phyloP scores from a whole-genome alignment of 2,329 filamentous ascomycete species.

The Nakataea oryzae region DNA sequence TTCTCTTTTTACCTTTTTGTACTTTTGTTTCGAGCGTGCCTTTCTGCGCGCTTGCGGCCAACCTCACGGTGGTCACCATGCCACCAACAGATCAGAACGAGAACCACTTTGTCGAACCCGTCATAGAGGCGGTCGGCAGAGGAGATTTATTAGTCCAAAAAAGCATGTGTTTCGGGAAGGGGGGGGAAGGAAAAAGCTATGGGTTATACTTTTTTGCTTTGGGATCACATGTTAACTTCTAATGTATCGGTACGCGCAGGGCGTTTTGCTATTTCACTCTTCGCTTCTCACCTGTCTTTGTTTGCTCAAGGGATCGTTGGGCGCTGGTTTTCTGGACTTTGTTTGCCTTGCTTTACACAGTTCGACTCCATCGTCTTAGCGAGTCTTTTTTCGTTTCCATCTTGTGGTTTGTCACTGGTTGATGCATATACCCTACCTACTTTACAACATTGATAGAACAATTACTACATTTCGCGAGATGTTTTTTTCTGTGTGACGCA shows the following conservation, averaged over 20 bases:
- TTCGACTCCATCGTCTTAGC: slow-evolving; percentile 1
- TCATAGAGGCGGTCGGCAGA: not conserved
- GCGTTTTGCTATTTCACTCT: not conserved
- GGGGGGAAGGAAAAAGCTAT: not conserved
- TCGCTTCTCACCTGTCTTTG: not conserved
- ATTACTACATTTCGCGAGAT: not conserved
- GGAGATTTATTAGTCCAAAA: not conserved
- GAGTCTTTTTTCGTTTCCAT: not conserved
- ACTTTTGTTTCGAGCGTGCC: not conserved
- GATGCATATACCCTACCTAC: slow-evolving; percentile 6
- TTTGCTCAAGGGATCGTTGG: slow-evolving; percentile 1
- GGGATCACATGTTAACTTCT: not conserved
- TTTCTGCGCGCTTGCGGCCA: not conserved
- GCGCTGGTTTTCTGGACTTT: not conserved
- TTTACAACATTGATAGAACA: not conserved
- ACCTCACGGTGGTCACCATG: not conserved
- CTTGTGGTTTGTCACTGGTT: slow-evolving; percentile 4
- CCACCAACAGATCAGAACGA: not conserved
- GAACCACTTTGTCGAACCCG: not conserved
- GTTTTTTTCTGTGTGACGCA: no score
- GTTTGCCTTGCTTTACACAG: not conserved
- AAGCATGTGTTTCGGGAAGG: not conserved
- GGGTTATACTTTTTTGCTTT: not conserved
- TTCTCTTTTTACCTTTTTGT: not conserved
- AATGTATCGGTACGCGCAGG: not conserved